Percentiles rank a stretch among this genome's conserved stretches.
Evolutionary conservation across 768 basidiomycete species (phyloP).

Genomic region (Ramaria rubella): DNA sequence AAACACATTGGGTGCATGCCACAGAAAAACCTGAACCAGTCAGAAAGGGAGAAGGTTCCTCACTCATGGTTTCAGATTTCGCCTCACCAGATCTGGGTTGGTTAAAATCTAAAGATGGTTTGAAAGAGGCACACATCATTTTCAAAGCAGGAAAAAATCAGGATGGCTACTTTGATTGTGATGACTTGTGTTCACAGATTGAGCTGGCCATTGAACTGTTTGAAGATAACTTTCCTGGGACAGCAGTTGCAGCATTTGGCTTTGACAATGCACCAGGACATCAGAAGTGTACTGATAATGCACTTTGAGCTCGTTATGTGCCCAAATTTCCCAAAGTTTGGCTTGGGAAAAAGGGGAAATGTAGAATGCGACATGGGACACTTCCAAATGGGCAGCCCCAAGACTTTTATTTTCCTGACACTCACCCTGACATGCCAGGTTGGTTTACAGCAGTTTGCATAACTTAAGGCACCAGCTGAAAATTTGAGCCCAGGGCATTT

Average conservation of each 20-base stretch:
- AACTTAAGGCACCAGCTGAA: no score
- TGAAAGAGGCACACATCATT: not conserved
- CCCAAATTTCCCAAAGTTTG: no score
- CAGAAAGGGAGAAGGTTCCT: no score
- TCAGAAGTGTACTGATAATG: conserved; percentile 14
- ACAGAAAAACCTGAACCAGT: no score
- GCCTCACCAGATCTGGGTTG: conserved; percentile 12
- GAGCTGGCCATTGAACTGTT: conserved; percentile 13
- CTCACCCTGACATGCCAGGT: conserved; percentile 28
- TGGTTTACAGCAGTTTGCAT: conserved; percentile 28
- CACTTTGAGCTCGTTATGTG: conserved; percentile 17
- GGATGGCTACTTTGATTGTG: conserved; percentile 12
- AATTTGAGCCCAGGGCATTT: no score
- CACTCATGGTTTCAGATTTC: conserved; percentile 17
- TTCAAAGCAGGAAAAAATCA: conserved; percentile 6
- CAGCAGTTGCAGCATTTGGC: no score
- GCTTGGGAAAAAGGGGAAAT: no score
- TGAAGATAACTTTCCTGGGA: no score
- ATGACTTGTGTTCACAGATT: conserved; percentile 12
- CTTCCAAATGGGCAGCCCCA: conserved; percentile 16
- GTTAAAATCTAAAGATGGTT: not conserved
- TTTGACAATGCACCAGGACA: no score
- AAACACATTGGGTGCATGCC: no score
- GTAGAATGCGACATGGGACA: not conserved
- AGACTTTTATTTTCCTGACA: conserved; percentile 19